phyloP scores from a whole-genome alignment of 1,139 yeast genomes.

The Saccharomyces hybrid region DNA sequence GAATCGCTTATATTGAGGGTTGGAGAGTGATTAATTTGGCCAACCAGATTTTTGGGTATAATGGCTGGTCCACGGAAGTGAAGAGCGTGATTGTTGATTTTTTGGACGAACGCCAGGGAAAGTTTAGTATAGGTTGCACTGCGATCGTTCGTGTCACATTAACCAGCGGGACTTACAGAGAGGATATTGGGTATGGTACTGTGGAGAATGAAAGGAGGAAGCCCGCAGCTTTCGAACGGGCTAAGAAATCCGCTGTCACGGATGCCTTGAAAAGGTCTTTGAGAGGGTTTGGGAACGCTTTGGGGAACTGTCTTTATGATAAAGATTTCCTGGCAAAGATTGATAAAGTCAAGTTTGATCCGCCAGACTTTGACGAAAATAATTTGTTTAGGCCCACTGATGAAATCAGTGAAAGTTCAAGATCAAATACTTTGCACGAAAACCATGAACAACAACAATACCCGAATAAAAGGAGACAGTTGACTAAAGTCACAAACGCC shows the following conservation, averaged over 20 bases:
- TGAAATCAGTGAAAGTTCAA: conserved; percentile 27
- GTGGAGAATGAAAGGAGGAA: conserved; percentile 65
- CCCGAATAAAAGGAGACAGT: conserved; percentile 18
- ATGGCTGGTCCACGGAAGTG: conserved; percentile 74
- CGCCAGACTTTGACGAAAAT: conserved; percentile 47
- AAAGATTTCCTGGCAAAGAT: conserved; percentile 52
- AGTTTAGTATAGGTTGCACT: conserved; percentile 56
- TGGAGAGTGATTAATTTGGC: conserved; percentile 76
- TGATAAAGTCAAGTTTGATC: conserved; percentile 41
- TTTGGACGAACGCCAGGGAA: conserved; percentile 52
- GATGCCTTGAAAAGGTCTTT: conserved; percentile 73
- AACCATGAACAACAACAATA: conserved; percentile 6
- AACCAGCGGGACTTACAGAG: conserved; percentile 69
- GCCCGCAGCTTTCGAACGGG: conserved; percentile 72
- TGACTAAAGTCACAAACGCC: conserved; percentile 3
- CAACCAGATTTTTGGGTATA: conserved; percentile 74
- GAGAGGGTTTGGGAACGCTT: conserved; percentile 70
- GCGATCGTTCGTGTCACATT: conserved; percentile 65
- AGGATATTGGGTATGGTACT: conserved; percentile 76
- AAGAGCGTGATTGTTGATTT: conserved; percentile 61
- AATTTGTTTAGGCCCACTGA: conserved; percentile 37
- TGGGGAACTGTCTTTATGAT: conserved; percentile 75
- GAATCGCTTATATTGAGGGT: conserved; percentile 70
- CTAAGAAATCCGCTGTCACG: conserved; percentile 75
- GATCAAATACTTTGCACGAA: conserved; percentile 24